Evolutionary conservation across 116 monocot genomes (phyloP), one percentile per base, ranked within the genome.

Genomic region (Phalaenopsis hybrid): DNA sequence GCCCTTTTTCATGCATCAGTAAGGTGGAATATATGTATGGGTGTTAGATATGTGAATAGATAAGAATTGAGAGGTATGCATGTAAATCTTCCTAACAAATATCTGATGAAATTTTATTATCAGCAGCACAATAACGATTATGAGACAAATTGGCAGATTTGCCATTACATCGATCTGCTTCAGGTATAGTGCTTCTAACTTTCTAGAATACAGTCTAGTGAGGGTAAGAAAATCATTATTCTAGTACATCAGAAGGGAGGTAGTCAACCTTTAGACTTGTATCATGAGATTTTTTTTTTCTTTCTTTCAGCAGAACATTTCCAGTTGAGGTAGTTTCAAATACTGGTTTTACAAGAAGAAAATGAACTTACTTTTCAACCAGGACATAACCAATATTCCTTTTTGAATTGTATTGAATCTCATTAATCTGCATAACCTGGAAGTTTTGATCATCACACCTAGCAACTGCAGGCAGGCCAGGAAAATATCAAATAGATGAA

Each of bases 361-460:
- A 17, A 43, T 43, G 77, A 86, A 76, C 89, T 77, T 83, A 99
- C 99, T 91, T 91, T 59, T 99, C 95, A 82, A 95, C 95, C 41
- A 92, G 83, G 28, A 95, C 82, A 83, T 91, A 90, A 79, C 95
- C 95, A 83, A 95, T 87, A 81, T 67, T 86, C 12, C 57, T 78
- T 46, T 55, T 65, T 18, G 70, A 59, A 76, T 72, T 80, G 74
- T 84, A 75, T 52, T 83, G 69, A 5, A 43, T 9, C 10, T 73
- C 76, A 55, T 63, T 13, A 49, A 73, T 49, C 76, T 82, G 79
- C 79, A 78, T 74, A 52, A 77, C 75, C 68, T 74, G 81, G 49
- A 79, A 17, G 17, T 88, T 86, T 79, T 63, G n/a, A 46, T 84
- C 90, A 81, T 93, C 92, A 93, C 95, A 95, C 52, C 80, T 76